Evolutionary conservation across 208 protist genomes (phyloP).

Genomic region (Leishmania major): DNA sequence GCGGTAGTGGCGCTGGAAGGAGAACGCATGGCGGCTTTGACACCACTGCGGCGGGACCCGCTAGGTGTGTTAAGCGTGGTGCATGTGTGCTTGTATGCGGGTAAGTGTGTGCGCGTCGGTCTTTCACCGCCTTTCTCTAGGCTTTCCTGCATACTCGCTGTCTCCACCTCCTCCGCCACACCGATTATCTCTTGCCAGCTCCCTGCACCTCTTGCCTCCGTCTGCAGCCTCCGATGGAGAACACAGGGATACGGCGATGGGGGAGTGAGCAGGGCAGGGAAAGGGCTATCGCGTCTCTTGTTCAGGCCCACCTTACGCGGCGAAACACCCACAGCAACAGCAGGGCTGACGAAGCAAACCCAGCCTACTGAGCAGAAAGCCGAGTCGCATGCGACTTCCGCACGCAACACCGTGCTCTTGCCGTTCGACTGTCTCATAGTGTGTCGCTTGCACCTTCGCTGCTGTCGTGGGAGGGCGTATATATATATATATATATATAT

Average conservation of each 20-base stretch:
- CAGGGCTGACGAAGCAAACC: background rate
- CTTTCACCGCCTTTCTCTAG: background rate
- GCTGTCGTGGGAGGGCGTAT: background rate
- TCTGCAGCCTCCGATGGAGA: background rate
- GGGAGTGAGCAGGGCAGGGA: background rate
- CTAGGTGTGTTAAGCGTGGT: background rate
- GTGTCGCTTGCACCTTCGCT: background rate
- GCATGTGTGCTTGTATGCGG: background rate
- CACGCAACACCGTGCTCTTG: background rate
- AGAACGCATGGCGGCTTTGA: background rate
- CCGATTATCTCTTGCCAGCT: background rate
- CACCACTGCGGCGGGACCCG: background rate
- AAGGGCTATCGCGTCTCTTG: background rate
- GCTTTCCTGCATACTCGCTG: background rate
- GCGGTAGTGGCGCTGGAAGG: background rate
- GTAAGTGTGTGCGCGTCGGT: background rate
- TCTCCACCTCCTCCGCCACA: background rate
- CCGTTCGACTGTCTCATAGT: background rate
- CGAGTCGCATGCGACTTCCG: background rate
- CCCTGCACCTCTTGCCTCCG: background rate
- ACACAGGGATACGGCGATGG: background rate
- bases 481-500: too few relatives aligned
- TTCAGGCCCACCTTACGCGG: background rate
- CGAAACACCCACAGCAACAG: background rate
- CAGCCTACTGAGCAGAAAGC: background rate